These are phyloP conservation scores for Nyssa sinensis DNA, from an alignment of 148 eudicot genomes.

Conservation along the genomic window DNA sequence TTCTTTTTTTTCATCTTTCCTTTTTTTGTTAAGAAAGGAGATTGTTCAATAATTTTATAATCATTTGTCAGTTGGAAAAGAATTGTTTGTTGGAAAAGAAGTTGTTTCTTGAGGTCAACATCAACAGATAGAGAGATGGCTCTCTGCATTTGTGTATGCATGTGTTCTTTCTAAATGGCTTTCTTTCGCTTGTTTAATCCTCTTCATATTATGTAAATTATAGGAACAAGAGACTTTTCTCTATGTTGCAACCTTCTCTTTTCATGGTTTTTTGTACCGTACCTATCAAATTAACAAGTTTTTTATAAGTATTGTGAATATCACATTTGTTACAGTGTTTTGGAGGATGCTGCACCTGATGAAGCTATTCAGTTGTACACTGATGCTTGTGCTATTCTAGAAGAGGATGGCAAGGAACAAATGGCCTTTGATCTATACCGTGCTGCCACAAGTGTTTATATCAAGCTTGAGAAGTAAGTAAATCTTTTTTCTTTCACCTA, in stretches of 20 bases:
- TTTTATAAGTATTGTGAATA: not conserved
- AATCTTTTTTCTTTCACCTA: not conserved
- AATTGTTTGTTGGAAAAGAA: not conserved
- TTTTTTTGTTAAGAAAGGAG: too few relatives aligned
- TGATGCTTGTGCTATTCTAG: conserved; percentile 68
- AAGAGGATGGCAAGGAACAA: conserved; percentile 86
- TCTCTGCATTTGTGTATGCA: not conserved
- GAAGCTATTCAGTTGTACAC: conserved; percentile 61
- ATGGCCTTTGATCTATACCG: conserved; percentile 88
- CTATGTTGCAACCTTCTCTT: not conserved
- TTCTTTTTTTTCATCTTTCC: not conserved
- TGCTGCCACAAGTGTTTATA: conserved; percentile 57
- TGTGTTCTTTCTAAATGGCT: not conserved
- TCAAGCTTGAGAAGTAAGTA: conserved; percentile 75
- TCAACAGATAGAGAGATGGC: not conserved
- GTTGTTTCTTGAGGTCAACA: not conserved
- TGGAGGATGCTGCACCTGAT: conserved; percentile 71
- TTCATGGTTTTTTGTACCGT: conserved; percentile 3
- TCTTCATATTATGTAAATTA: not conserved
- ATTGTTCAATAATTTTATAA: too few relatives aligned
- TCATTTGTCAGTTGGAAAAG: not conserved
- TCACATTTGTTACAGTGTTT: conserved; percentile 34
- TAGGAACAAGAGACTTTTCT: not conserved
- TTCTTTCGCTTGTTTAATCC: not conserved
- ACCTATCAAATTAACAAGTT: not conserved